These are phyloP conservation scores for Vanrija sp. DNA, from an alignment of 1,284 basidiomycete species.

Conservation along the genomic window DNA sequence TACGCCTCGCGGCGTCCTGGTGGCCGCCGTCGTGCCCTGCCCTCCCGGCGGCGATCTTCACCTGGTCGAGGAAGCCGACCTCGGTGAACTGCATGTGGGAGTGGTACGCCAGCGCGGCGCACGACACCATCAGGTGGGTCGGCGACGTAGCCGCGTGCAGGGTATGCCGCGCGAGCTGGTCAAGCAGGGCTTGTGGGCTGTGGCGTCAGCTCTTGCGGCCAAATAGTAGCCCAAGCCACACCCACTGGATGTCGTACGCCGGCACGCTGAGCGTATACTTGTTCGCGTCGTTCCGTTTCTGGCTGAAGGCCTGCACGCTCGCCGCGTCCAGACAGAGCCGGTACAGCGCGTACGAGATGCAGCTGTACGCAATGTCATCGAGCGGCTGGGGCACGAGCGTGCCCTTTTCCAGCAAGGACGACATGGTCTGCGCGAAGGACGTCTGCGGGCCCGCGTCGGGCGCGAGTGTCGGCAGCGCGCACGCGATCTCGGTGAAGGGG, in stretches of 20 bases:
- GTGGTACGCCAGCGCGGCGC: constrained; percentile 24
- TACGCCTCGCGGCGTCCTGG: neutral
- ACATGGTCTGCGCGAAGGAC: constrained; percentile 15
- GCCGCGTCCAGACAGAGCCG: constrained; percentile 21
- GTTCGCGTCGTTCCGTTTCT: neutral
- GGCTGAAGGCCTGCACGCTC: constrained; percentile 3
- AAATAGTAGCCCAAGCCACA: no score
- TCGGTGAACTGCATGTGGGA: constrained; percentile 19
- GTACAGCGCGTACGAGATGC: constrained; percentile 20
- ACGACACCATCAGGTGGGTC: constrained; percentile 17
- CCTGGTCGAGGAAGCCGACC: constrained; percentile 15
- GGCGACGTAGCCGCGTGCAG: constrained; percentile 6
- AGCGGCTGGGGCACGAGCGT: constrained; percentile 4
- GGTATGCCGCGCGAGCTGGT: constrained; percentile 17
- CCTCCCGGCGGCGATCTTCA: constrained; percentile 26
- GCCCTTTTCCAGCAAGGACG: constrained; percentile 16
- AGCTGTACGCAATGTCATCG: constrained; percentile 16
- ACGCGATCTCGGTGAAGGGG: constrained; percentile 13
- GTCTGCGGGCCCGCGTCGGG: neutral
- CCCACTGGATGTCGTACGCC: constrained; percentile 13
- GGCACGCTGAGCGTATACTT: constrained; percentile 11
- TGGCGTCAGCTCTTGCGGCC: neutral
- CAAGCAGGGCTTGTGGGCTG: constrained; percentile 19
- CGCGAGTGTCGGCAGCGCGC: constrained; percentile 4
- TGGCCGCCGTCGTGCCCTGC: neutral